Percentiles rank a stretch among this genome's conserved stretches.
Conservation (phyloP, 257 asterid species). For the Hygrophila difformis region DNA sequence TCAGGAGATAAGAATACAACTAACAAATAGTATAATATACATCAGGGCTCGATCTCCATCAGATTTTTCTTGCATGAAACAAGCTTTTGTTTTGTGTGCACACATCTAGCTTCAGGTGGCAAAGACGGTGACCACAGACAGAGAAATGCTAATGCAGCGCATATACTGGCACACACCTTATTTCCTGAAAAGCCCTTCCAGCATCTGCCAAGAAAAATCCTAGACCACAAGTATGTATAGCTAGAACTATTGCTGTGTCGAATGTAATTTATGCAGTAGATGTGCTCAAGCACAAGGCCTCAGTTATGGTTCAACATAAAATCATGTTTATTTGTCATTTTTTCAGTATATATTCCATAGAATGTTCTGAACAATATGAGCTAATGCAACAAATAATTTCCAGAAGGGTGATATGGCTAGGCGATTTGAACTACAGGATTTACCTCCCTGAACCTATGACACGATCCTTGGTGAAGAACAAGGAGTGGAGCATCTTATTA, state of each 20-base stretch:
- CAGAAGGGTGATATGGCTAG: constrained; percentile 64
- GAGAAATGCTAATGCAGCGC: constrained; percentile 44
- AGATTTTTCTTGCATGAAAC: constrained; percentile 50
- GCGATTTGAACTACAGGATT: constrained; percentile 65
- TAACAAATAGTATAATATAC: neutral
- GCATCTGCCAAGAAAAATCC: constrained; percentile 46
- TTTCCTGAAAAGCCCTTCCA: constrained; percentile 33
- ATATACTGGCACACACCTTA: constrained; percentile 36
- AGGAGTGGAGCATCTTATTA: constrained; percentile 42
- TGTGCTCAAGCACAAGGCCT: no score
- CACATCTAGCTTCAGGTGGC: constrained; percentile 54
- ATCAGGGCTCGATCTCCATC: constrained; percentile 57
- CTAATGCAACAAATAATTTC: neutral
- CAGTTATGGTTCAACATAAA: no score
- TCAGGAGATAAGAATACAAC: no score
- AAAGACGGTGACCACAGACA: constrained; percentile 45
- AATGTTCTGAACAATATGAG: no score
- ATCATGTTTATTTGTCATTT: no score
- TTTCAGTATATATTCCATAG: no score
- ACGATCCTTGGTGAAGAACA: constrained; percentile 42
- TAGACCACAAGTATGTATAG: constrained; percentile 52
- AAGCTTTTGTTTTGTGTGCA: constrained; percentile 54
- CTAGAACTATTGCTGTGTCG: neutral
- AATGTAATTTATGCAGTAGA: neutral
- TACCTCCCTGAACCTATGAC: constrained; percentile 45